Percentiles rank a stretch among this genome's conserved stretches.
Evolutionary conservation across 148 eudicot species (phyloP).

Genomic region (Fagopyrum homotropicum): DNA sequence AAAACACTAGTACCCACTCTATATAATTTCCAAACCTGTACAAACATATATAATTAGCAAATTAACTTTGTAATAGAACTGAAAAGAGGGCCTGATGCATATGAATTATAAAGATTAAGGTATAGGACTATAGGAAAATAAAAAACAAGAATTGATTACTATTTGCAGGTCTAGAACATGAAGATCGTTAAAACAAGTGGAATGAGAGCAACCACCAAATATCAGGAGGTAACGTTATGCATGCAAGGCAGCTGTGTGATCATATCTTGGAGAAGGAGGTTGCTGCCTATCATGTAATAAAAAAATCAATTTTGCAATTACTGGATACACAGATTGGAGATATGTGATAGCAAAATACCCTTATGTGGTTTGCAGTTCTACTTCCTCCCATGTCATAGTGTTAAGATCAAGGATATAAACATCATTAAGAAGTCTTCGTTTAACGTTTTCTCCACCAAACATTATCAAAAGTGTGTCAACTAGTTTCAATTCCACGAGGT

Average conservation of each 20-base stretch:
- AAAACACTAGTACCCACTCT: too few species aligned
- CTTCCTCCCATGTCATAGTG: constrained; percentile 68
- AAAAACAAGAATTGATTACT: constrained; percentile 34
- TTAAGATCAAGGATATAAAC: constrained; percentile 66
- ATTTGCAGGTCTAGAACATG: constrained; percentile 84
- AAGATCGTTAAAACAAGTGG: constrained; percentile 73
- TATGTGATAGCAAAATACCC: constrained; percentile 18
- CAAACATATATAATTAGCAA: too few species aligned
- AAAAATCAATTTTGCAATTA: constrained; percentile 10
- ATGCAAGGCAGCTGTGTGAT: constrained; percentile 81
- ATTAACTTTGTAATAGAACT: not conserved
- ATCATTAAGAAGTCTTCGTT: constrained; percentile 64
- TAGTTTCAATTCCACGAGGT: too few species aligned
- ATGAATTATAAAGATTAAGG: not conserved
- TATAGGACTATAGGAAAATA: not conserved
- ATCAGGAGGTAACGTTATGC: constrained; percentile 73
- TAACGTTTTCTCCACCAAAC: constrained; percentile 89
- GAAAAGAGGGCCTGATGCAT: not conserved
- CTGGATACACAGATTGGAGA: not conserved
- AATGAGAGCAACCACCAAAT: constrained; percentile 96
- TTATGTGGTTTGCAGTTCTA: constrained; percentile 69
- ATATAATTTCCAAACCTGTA: not conserved
- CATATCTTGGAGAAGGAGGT: constrained; percentile 92
- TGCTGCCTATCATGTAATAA: constrained; percentile 70
- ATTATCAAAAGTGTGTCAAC: constrained; percentile 47